Conservation (phyloP, 2,329 filamentous ascomycete genomes). For the Colletotrichum simmondsii region DNA sequence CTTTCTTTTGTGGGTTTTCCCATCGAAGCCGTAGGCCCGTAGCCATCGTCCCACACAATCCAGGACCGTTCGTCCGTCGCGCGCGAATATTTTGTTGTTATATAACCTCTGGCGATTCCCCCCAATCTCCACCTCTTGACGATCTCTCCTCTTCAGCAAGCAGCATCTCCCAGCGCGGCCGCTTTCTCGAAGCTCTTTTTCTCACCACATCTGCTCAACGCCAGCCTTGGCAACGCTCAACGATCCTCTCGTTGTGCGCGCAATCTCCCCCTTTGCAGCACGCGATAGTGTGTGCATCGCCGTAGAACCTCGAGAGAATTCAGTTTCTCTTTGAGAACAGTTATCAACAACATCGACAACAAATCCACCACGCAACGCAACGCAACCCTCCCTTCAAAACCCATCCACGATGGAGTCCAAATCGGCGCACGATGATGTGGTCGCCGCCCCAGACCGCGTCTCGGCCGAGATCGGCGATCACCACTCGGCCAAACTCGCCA, state of each 20-base stretch:
- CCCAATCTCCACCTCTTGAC: neutral
- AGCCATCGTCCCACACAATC: conserved; percentile 22
- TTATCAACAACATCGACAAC: neutral
- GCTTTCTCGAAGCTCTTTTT: neutral
- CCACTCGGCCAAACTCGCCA: conserved; percentile 39
- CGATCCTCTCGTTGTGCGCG: neutral
- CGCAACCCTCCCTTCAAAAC: neutral
- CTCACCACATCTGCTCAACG: neutral
- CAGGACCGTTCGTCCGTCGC: neutral
- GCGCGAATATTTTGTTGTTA: conserved; percentile 5
- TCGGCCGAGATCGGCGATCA: conserved; percentile 23
- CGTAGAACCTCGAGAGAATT: neutral
- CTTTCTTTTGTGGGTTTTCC: conserved; percentile 31
- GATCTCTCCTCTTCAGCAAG: neutral
- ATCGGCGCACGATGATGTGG: conserved; percentile 19
- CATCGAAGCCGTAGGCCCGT: neutral
- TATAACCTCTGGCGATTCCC: conserved; percentile 1
- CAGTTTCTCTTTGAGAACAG: neutral
- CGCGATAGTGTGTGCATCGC: neutral
- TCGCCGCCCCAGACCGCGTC: conserved; percentile 15
- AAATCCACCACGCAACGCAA: neutral
- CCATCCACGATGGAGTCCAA: conserved; percentile 24
- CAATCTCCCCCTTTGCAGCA: neutral
- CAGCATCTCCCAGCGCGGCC: neutral
- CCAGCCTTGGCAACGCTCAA: neutral